Evolutionary conservation across 129 eudicot species (phyloP), one percentile per base, ranked within the genome.

Genomic region (Tagetes erecta): DNA sequence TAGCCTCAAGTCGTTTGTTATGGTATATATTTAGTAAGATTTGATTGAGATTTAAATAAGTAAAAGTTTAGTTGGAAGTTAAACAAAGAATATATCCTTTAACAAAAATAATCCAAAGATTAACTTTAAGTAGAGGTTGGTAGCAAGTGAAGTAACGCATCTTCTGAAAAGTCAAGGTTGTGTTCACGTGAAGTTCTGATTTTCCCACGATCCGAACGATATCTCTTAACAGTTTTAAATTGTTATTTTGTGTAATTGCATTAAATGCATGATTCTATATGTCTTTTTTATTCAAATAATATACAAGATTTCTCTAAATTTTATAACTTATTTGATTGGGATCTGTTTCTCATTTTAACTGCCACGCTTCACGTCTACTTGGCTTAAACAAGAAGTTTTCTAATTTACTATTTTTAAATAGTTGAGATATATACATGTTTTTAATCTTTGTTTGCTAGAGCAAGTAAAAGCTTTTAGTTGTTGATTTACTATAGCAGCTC

Each of bases 151-250:
- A 78, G 70, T 45, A 76, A 76, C 72, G 76, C 55, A 70, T 78
- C 76, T 47, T 78, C 66, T 77, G 49, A 38, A 60, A 39, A 70
- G 77, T 78, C 82, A 70, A 70, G 76, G 47, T 38, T 30, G 55
- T 49, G 49, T 39, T 60, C 76, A 78, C 68, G 76, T 78, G 81
- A 77, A 13, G 27, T 41, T 59, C 81, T 77, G 81, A 47, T 34
- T 60, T 69, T 77, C 67, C 71, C 81, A 60, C 39, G 71, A 78
- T 78, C 81, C 81, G 39, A 70, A 78, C 81, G 52, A 6, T 69
- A 77, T 77, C 81, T 68, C 81, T 67, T 67, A 76, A 68, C 31
- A 68, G 53, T 68, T 65, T 68, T 46, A 45, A 68, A 57, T 46
- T 31, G 3, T 12, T 64, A 40, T 38, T 76, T 65, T 13, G 42